phyloP scores from a whole-genome alignment of 306 rosid species.

The Trichosanthes cucumerina region DNA sequence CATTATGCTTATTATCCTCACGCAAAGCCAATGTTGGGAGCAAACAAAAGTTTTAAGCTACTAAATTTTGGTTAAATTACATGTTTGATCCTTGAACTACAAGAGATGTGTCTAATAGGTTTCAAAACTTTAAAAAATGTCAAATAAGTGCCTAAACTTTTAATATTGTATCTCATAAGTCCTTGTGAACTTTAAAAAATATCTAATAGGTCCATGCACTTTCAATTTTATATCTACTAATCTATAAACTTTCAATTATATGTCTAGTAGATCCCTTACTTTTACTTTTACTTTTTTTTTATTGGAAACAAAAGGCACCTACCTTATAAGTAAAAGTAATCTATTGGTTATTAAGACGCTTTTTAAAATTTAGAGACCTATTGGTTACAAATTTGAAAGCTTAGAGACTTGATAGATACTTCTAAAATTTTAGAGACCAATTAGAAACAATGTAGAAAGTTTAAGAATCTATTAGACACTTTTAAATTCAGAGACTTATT shows the following conservation, averaged over 20 bases:
- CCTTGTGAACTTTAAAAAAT: not conserved
- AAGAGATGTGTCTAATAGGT: not conserved
- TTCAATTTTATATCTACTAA: too few relatives aligned
- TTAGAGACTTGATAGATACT: too few relatives aligned
- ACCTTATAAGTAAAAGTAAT: too few relatives aligned
- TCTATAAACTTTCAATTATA: too few relatives aligned
- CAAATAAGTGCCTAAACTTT: not conserved
- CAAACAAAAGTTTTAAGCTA: not conserved
- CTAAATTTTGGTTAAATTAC: not conserved
- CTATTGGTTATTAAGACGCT: too few relatives aligned
- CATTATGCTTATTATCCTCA: not conserved
- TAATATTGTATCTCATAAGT: not conserved
- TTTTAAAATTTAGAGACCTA: too few relatives aligned
- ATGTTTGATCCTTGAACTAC: not conserved
- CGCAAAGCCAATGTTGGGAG: not conserved
- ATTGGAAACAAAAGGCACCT: too few relatives aligned
- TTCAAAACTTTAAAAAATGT: not conserved
- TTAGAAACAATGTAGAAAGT: too few relatives aligned
- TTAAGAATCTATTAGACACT: not conserved
- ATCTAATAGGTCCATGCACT: not conserved
- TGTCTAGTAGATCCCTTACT: not conserved
- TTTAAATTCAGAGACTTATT: not conserved
- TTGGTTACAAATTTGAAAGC: not conserved
- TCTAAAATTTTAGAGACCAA: too few relatives aligned
- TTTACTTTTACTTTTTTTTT: too few relatives aligned